Evolutionary conservation across 2,329 filamentous ascomycete species (phyloP), one percentile per base, ranked within the genome.

Genomic region (Penicillium sp.): DNA sequence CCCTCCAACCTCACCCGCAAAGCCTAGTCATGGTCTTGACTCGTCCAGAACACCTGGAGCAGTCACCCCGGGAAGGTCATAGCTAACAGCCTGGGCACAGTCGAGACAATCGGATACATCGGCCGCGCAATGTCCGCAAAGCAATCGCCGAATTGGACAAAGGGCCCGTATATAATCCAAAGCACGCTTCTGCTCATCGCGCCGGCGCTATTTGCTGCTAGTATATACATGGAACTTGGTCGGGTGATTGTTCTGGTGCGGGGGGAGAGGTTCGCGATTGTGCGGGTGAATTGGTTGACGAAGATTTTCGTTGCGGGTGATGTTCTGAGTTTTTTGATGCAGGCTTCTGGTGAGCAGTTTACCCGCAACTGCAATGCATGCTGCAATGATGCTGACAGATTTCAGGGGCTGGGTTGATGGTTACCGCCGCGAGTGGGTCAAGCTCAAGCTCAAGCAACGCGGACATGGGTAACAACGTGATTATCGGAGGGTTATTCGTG

Each of bases 71-170:
- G n/a, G n/a, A n/a, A n/a, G n/a, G n/a, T n/a, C n/a, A n/a, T n/a
- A n/a, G n/a, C n/a, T n/a, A n/a, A n/a, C n/a, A n/a, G n/a, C n/a
- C n/a, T n/a, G n/a, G n/a, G n/a, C n/a, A n/a, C 26, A 82, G 80
- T 83, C 64, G 80, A 84, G 60, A 66, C 71, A 0, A 70, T 84
- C 16, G 83, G 82, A 14, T 84, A 84, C 61, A 64, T 81, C 29
- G 80, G 77, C 11, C 79, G 83, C 48, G 68, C 77, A 5, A 60
- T 80, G 23, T 78, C 78, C 0, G 68, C 72, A 0, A 50, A 59
- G 0, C 66, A 81, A 51, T 40, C 61, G 1, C 65, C 67, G 3
- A 24, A 66, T 34, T 69, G 52, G 48, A 68, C 65, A 13, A 59
- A 52, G 28, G 64, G 63, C 1, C 62, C 67, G 0, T 70, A 69